phyloP scores from a whole-genome alignment of 352 stramenopile genomes.

The Ochromonadaceae sp. region DNA sequence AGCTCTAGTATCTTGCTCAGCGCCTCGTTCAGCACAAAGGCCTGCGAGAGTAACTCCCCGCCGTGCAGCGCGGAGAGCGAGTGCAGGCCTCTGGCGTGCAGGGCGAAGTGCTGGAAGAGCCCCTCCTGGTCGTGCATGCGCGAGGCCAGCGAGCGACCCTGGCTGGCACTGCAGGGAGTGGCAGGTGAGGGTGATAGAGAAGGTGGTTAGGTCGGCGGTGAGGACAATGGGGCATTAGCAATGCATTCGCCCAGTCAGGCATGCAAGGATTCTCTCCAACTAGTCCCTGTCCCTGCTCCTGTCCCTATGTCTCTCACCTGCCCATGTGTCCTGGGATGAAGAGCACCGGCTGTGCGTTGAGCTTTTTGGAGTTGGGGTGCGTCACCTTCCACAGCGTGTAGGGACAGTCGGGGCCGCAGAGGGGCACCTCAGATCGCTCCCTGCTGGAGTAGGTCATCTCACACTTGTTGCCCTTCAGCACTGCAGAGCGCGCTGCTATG shows the following conservation, averaged over 20 bases:
- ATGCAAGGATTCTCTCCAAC: background rate
- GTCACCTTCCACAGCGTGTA: background rate
- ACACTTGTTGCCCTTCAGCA: conserved; percentile 9
- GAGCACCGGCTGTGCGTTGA: background rate
- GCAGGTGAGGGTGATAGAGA: background rate
- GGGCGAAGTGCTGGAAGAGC: conserved; percentile 2
- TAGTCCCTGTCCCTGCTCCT: background rate
- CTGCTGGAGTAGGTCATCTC: conserved; percentile 6
- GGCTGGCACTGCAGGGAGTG: background rate
- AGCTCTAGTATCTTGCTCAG: background rate
- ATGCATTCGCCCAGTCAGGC: background rate
- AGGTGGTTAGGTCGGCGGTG: background rate
- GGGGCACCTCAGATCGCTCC: background rate
- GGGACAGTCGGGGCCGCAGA: background rate
- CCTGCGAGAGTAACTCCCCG: background rate
- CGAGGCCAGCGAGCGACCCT: conserved; percentile 8
- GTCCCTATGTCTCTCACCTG: too few relatives aligned
- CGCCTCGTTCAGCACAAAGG: background rate
- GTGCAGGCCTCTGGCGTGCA: background rate
- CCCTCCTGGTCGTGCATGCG: conserved; percentile 6
- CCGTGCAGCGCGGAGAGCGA: background rate
- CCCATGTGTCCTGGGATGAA: conserved; percentile 14
- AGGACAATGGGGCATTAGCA: background rate
- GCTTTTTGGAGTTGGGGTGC: background rate
- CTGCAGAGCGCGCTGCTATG: too few relatives aligned